A percentile compares a stretch with the other conserved stretches of the same genome.
phyloP scores from a whole-genome alignment of 140 eudicot species.

The Stevia rebaudiana region DNA sequence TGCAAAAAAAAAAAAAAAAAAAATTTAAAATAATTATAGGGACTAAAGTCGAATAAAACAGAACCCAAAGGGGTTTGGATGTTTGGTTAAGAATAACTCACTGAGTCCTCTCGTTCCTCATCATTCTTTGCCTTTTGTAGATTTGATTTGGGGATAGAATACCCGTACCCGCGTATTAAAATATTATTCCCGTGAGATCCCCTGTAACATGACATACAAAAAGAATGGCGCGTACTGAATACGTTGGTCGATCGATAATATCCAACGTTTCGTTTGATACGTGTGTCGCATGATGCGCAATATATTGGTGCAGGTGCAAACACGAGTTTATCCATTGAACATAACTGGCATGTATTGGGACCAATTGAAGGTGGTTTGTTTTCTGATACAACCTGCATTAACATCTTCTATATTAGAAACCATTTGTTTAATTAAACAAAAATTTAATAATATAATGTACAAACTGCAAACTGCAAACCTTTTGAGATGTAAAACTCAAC shows the following conservation, averaged over 20 bases:
- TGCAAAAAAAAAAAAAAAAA: conserved; percentile 29
- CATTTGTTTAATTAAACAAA: background rate
- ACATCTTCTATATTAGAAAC: background rate
- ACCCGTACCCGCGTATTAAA: conserved; percentile 43
- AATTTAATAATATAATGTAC: conserved; percentile 1
- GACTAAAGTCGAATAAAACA: conserved; percentile 10
- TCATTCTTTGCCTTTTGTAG: conserved; percentile 42
- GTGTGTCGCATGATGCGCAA: conserved; percentile 51
- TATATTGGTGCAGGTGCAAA: conserved; percentile 61
- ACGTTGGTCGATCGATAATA: conserved; percentile 41
- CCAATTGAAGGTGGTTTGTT: conserved; percentile 24
- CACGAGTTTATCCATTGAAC: conserved; percentile 45
- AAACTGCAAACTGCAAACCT: too few relatives aligned
- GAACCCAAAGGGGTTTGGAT: background rate
- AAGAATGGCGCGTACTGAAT: conserved; percentile 32
- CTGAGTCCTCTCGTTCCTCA: conserved; percentile 56
- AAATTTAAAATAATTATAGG: background rate
- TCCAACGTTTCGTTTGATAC: conserved; percentile 41
- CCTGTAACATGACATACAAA: conserved; percentile 54
- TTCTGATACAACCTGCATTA: conserved; percentile 34
- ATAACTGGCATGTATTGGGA: conserved; percentile 61
- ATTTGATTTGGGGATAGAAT: conserved; percentile 38
- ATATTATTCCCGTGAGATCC: conserved; percentile 44
- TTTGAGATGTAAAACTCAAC: conserved; percentile 40
- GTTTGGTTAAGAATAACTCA: conserved; percentile 24